Conservation (phyloP, 495 filamentous ascomycete species). For the Trichoderma parareesei region DNA sequence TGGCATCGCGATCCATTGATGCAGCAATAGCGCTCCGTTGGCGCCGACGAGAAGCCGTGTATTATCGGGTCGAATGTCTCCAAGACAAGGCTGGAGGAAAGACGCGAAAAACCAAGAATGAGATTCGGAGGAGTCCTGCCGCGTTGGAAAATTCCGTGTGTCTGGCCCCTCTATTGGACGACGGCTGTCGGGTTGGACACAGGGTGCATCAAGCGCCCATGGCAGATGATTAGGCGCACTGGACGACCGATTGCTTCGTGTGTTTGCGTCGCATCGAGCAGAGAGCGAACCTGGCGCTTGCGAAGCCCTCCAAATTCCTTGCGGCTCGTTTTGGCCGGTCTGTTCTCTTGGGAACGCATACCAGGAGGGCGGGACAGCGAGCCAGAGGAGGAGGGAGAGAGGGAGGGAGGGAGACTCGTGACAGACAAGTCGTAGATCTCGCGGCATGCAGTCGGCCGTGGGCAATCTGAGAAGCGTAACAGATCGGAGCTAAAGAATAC, state of each 20-base stretch:
- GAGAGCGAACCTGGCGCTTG: background rate
- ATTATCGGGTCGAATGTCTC: background rate
- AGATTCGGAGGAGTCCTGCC: too few species aligned
- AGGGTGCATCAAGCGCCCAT: background rate
- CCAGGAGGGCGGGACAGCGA: background rate
- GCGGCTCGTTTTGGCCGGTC: background rate
- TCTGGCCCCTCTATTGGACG: background rate
- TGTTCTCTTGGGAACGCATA: background rate
- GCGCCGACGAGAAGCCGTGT: background rate
- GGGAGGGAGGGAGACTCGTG: background rate
- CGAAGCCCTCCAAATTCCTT: background rate
- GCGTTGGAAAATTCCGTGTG: background rate
- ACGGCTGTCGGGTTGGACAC: background rate
- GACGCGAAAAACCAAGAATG: background rate
- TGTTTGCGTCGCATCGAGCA: background rate
- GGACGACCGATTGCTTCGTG: background rate
- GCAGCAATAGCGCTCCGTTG: slow-evolving; percentile 7
- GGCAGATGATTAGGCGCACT: background rate
- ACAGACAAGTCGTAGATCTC: background rate
- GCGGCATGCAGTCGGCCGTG: background rate
- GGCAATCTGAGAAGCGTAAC: background rate
- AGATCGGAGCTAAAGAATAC: background rate
- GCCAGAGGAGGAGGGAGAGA: background rate
- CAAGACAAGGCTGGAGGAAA: background rate
- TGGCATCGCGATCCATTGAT: background rate